phyloP scores from a whole-genome alignment of 2,329 filamentous ascomycete species.

The Xylaria sp. region DNA sequence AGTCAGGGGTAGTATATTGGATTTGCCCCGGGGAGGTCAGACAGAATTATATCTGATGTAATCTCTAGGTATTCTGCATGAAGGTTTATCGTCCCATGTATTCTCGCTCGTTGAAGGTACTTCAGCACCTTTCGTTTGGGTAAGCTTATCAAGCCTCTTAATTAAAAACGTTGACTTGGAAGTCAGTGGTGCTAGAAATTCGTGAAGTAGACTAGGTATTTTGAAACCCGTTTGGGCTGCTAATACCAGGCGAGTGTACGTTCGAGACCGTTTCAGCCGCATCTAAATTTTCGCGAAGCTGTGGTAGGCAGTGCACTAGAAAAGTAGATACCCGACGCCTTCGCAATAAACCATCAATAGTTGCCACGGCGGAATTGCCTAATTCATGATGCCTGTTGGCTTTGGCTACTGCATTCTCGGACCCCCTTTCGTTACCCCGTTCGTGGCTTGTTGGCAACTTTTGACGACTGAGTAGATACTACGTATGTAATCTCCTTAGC shows the following conservation, averaged over 20 bases:
- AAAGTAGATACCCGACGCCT: constrained; percentile 18
- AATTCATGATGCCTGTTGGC: constrained; percentile 4
- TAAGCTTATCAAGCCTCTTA: constrained; percentile 26
- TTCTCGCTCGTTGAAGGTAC: background rate
- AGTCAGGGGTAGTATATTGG: constrained; percentile 7
- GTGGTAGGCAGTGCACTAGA: background rate
- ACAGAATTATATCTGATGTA: background rate
- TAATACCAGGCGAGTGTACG: constrained; percentile 4
- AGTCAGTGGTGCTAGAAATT: background rate
- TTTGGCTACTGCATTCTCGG: constrained; percentile 3
- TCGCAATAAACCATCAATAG: constrained; percentile 16
- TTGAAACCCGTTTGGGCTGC: background rate
- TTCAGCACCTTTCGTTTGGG: background rate
- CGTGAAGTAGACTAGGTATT: background rate
- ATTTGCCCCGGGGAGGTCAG: background rate
- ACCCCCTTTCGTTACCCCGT: background rate
- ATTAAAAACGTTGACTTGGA: constrained; percentile 8
- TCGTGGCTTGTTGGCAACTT: background rate
- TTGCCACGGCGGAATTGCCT: background rate
- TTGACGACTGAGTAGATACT: background rate
- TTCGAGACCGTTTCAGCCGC: constrained; percentile 29
- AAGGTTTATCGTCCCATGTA: background rate
- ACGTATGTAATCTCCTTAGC: background rate
- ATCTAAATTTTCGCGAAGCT: constrained; percentile 10
- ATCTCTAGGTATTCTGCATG: constrained; percentile 1